Conservation (phyloP, 1,284 basidiomycete species). For the Gymnopus androsaceus region DNA sequence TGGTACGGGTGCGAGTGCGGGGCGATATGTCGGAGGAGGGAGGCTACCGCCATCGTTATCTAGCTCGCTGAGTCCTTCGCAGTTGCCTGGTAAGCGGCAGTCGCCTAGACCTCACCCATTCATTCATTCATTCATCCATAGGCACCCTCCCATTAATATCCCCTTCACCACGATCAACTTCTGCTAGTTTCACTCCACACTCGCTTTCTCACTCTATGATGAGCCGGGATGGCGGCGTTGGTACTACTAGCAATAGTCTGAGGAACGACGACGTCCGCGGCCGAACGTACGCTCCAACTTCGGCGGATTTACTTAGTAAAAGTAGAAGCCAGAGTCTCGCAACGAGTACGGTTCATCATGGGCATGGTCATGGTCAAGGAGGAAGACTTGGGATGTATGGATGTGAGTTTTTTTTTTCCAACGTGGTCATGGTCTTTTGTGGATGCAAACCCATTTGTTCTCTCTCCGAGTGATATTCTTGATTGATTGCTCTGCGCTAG, state of each 20-base stretch:
- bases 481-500: too few species aligned
- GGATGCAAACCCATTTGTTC: not conserved
- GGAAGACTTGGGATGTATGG: constrained; percentile 3
- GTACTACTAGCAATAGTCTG: too few species aligned
- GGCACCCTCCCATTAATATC: constrained; percentile 1
- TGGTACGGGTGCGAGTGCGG: not conserved
- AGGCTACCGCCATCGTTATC: constrained; percentile 13
- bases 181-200: constrained; percentile 1
- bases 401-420: not conserved
- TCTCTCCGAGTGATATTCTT: too few species aligned
- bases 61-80: constrained; percentile 9
- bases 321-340: constrained; percentile 15
- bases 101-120: not conserved
- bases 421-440: not conserved
- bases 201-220: too few species aligned
- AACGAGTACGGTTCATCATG: constrained; percentile 8
- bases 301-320: too few species aligned
- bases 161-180: constrained; percentile 5
- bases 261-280: constrained; percentile 10
- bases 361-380: not conserved
- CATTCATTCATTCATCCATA: not conserved
- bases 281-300: constrained; percentile 10
- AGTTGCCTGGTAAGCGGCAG: constrained; percentile 6
- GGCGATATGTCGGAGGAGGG: constrained; percentile 8
- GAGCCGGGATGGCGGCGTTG: too few species aligned